Evolutionary conservation across 1,139 yeast genomes (phyloP).

Genomic region (Debaryomyces coudertii): DNA sequence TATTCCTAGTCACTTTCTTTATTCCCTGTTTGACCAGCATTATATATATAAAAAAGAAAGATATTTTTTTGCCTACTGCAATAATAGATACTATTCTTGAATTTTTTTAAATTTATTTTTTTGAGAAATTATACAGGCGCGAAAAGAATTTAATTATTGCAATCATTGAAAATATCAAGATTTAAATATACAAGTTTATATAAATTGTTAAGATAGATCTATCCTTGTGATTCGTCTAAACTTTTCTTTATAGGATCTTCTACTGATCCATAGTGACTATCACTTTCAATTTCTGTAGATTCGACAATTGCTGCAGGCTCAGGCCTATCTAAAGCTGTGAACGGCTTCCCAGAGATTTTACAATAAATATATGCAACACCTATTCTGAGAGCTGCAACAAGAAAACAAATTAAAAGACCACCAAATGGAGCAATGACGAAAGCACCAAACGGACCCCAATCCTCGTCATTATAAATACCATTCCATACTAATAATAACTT

Average conservation of each 20-base stretch:
- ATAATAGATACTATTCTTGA: no score
- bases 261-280: slow-evolving; percentile 18
- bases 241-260: slow-evolving; percentile 13
- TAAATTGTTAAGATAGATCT: background rate
- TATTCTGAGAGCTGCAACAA: slow-evolving; percentile 56
- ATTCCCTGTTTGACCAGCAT: background rate
- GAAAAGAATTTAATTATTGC: background rate
- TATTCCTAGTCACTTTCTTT: background rate
- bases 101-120: no score
- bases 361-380: slow-evolving; percentile 38
- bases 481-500: slow-evolving; percentile 67
- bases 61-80: no score
- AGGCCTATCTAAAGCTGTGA: slow-evolving; percentile 61
- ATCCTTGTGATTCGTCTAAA: background rate
- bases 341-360: slow-evolving; percentile 44
- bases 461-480: slow-evolving; percentile 74
- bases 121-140: background rate
- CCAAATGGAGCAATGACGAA: slow-evolving; percentile 90
- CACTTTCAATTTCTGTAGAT: slow-evolving; percentile 14
- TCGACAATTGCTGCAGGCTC: slow-evolving; percentile 21
- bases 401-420: slow-evolving; percentile 62
- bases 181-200: slow-evolving; percentile 2
- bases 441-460: slow-evolving; percentile 96
- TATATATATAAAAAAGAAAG: background rate
- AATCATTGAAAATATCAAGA: background rate